Evolutionary conservation across 306 rosid species (phyloP), one percentile per base, ranked within the genome.

Genomic region (Cicer bijugum): DNA sequence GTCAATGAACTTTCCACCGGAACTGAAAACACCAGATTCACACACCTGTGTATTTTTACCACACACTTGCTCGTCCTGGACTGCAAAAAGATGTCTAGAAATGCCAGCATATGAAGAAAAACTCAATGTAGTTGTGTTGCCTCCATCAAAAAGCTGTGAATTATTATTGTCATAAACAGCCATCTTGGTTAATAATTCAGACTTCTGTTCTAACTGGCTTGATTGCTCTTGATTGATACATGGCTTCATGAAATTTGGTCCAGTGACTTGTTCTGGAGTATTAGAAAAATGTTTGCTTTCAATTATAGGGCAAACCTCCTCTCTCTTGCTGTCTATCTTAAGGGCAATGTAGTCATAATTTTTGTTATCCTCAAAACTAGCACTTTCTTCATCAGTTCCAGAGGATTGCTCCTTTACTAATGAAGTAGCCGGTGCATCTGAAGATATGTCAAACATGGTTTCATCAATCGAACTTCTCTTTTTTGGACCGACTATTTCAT

Each of bases 271-370:
- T 58, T 78, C 85, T 64, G 58, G 70, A 59, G 80, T 44, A 67
- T 75, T 61, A 77, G 89, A 76, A 69, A 82, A 84, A 60, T 87
- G 84, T 77, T 82, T 80, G 80, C 83, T 84, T 74, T 82, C 91
- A 6, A 78, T 78, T 14, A 66, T 16, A 60, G 80, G 72, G 70
- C 58, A 82, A 81, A 65, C 72, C 71, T 84, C 92, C 61, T 76
- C 72, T 42, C 78, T 67, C 33, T 75, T 78, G 74, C 71, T 69
- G 78, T 78, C 89, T 23, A 67, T 58, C 45, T 71, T 67, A 43
- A 75, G 6, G 23, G 79, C 65, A 77, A 60, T 48, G 61, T 46
- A 67, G 12, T 67, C 69, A 43, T 79, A 78, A 38, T 79, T 82
- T 65, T 43, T 56, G 44, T 77, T 46, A 23, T 71, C 78, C 80